Evolutionary conservation across 805 yeast species (phyloP), one percentile per base, ranked within the genome.

Genomic region (Komagataella mondaviorum): DNA sequence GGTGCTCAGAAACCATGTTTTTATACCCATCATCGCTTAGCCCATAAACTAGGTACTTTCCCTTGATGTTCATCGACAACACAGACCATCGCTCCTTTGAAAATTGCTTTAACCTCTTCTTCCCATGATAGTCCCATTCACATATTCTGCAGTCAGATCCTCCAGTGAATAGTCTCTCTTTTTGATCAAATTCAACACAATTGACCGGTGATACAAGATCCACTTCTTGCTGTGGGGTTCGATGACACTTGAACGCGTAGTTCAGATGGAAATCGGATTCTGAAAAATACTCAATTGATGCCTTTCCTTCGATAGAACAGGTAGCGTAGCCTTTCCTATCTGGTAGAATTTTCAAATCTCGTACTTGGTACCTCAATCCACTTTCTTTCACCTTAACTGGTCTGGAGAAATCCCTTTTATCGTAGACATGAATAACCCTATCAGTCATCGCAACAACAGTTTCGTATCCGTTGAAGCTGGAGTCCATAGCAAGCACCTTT

Each of bases 201-300:
- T 78, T 77, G 6, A 78, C 78, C 1, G 83, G 80, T 49, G 67
- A 70, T 10, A 76, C 83, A 44, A 75, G 63, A 53, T 80, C 86
- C 6, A 69, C 67, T 46, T 71, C 77, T n/a, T 49, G 53, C 1
- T 60, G 55, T 17, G 69, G 56, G 47, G 70, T 63, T 36, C 95
- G 66, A 63, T 88, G 96, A 54, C 95, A 83, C 59, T 88, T 80
- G 71, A 88, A 88, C 0, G 96, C 91, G 63, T 82, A 89, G 51
- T 79, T 76, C 52, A 70, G 66, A 1, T 63, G 56, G 50, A 67
- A 75, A 1, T 72, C 70, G 3, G 72, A 63, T 3, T 78, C 74
- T 51, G 80, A 78, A 51, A 82, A 77, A 57, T 72, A 81, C 55
- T 87, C 91, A 23, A 88, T 76, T 0, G 89, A 81, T 1, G 85